These are phyloP conservation scores for Globisporangium middletonii DNA, from an alignment of 352 stramenopile genomes.

Conservation along the genomic window DNA sequence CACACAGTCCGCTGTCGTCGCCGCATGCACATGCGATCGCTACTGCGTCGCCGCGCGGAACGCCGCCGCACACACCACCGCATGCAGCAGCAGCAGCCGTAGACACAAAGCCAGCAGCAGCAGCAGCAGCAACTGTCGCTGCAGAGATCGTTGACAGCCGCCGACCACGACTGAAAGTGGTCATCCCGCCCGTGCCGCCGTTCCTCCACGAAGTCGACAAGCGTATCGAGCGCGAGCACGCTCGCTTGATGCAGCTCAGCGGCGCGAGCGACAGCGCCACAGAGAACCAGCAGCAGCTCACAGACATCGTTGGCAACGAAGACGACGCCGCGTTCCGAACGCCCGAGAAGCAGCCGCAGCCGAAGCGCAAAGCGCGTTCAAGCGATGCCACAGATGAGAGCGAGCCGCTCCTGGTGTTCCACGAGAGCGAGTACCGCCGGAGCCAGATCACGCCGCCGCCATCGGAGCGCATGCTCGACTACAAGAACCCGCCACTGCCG, in stretches of 20 bases:
- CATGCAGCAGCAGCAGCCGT: neutral
- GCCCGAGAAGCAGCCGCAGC: constrained; percentile 11
- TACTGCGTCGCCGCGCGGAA: neutral
- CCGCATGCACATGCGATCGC: neutral
- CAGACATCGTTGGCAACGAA: neutral
- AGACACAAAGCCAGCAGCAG: neutral
- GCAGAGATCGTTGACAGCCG: too few relatives aligned
- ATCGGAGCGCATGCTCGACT: constrained; percentile 59
- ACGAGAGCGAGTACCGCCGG: constrained; percentile 23
- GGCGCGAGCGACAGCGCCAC: neutral
- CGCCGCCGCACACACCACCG: neutral
- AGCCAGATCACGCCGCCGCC: constrained; percentile 59
- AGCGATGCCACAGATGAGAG: constrained; percentile 5
- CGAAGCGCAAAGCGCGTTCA: constrained; percentile 9
- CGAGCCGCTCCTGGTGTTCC: constrained; percentile 18
- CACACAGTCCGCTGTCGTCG: neutral
- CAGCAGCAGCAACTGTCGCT: neutral
- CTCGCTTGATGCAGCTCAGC: neutral
- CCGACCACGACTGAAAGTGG: constrained; percentile 7
- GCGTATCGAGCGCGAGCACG: constrained; percentile 7
- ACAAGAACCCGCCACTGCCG: constrained; percentile 56
- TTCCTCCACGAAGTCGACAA: constrained; percentile 16
- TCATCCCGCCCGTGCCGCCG: constrained; percentile 16
- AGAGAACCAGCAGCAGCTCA: too few relatives aligned
- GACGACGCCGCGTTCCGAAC: constrained; percentile 10